These are phyloP conservation scores for Hymenoscyphus salicellus DNA, from an alignment of 2,329 filamentous ascomycete genomes.

Conservation along the genomic window DNA sequence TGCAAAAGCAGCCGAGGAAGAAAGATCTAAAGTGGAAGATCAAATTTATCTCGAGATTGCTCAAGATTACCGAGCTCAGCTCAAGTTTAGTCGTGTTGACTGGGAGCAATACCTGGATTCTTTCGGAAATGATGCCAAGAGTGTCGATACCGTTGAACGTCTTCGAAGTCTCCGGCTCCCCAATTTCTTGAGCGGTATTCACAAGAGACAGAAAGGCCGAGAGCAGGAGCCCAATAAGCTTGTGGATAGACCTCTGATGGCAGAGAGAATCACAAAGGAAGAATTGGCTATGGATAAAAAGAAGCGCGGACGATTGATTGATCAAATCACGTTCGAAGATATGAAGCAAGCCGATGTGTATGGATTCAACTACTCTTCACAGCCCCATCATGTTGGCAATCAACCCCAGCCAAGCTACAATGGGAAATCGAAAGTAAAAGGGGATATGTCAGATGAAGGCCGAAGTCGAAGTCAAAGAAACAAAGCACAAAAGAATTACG, in stretches of 20 bases:
- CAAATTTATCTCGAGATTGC: conserved; percentile 17
- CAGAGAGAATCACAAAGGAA: conserved; percentile 27
- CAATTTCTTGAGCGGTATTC: conserved; percentile 10
- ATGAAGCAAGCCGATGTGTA: conserved; percentile 59
- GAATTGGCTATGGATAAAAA: conserved; percentile 27
- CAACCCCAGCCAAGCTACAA: conserved; percentile 47
- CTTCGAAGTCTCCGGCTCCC: conserved; percentile 14
- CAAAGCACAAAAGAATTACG: conserved; percentile 24
- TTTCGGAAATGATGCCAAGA: conserved; percentile 6
- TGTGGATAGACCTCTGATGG: conserved; percentile 24
- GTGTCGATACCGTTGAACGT: conserved; percentile 13
- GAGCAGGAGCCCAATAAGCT: conserved; percentile 21
- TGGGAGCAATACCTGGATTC: conserved; percentile 18
- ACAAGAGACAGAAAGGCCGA: conserved; percentile 17
- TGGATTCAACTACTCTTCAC: conserved; percentile 59
- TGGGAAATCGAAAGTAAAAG: conserved; percentile 16
- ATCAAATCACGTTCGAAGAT: conserved; percentile 32
- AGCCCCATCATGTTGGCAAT: conserved; percentile 54
- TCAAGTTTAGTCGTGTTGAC: conserved; percentile 15
- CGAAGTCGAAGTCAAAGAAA: conserved; percentile 29
- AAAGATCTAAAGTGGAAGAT: conserved; percentile 21
- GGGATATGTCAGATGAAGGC: conserved; percentile 22
- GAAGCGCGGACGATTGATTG: conserved; percentile 25
- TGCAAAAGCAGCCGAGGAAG: conserved; percentile 18
- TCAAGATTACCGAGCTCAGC: conserved; percentile 9